Conservation (phyloP, 2,329 filamentous ascomycete genomes). For the Aspergillus sp. region DNA sequence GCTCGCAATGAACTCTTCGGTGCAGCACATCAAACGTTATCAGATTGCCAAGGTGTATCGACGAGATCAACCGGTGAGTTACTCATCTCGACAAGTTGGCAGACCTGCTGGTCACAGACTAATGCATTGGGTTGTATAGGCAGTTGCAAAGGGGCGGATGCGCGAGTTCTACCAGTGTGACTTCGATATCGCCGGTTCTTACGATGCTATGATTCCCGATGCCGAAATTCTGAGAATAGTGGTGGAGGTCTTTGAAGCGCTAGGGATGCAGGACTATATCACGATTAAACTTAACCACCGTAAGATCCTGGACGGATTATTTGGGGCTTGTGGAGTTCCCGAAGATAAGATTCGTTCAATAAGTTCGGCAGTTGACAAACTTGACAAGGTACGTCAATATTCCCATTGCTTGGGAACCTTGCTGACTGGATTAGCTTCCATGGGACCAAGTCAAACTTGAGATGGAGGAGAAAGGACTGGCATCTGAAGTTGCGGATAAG, state of each 20-base stretch:
- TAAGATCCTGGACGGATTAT: conserved; percentile 89
- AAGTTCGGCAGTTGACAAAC: conserved; percentile 90
- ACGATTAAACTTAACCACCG: conserved; percentile 95
- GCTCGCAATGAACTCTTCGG: conserved; percentile 83
- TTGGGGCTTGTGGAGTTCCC: conserved; percentile 86
- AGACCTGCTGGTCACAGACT: neutral
- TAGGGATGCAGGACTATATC: conserved; percentile 72
- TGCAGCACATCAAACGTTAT: conserved; percentile 87
- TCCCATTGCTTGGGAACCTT: neutral
- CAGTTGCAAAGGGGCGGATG: conserved; percentile 89
- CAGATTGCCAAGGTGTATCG: conserved; percentile 93
- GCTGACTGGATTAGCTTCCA: conserved; percentile 43
- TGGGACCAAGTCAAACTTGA: conserved; percentile 94
- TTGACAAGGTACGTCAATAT: conserved; percentile 69
- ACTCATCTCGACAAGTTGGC: too few species aligned
- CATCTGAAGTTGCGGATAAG: conserved; percentile 73
- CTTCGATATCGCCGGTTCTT: conserved; percentile 85
- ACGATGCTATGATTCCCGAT: conserved; percentile 89
- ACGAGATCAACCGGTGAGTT: conserved; percentile 64
- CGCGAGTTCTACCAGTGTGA: conserved; percentile 97
- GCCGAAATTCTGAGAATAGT: conserved; percentile 84
- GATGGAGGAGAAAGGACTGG: conserved; percentile 86
- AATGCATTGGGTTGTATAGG: conserved; percentile 30
- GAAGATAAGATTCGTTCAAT: conserved; percentile 84
- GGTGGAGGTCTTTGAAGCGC: conserved; percentile 77